These are phyloP conservation scores for Nyssa sinensis DNA, from an alignment of 148 eudicot species.

Conservation along the genomic window DNA sequence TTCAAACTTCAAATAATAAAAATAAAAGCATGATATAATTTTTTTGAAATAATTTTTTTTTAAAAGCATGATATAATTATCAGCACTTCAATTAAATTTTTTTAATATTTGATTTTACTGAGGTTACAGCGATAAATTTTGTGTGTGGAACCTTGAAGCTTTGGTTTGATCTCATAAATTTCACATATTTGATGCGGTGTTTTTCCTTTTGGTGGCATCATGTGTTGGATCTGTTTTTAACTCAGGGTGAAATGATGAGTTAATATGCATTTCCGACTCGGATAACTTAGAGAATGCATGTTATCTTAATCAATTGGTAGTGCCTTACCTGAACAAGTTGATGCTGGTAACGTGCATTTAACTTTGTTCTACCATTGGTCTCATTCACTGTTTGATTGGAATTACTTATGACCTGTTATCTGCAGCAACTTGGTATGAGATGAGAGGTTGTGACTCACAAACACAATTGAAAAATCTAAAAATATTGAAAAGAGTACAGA, in stretches of 20 bases:
- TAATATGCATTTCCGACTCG: not conserved
- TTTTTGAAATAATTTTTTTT: too few species aligned
- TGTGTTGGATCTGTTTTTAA: too few species aligned
- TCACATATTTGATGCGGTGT: not conserved
- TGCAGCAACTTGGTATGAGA: not conserved
- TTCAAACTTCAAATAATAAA: not conserved
- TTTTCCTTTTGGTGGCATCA: not conserved
- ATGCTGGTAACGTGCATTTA: not conserved
- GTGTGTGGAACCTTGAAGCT: not conserved
- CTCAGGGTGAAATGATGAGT: too few species aligned
- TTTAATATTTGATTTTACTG: not conserved
- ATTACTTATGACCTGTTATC: slow-evolving; percentile 1
- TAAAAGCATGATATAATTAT: not conserved
- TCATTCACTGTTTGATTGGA: not conserved
- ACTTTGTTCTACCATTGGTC: not conserved
- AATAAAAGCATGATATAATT: not conserved
- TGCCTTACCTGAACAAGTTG: not conserved
- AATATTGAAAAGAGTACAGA: not conserved
- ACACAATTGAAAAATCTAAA: not conserved
- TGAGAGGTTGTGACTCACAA: not conserved
- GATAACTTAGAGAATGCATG: not conserved
- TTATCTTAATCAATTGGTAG: not conserved
- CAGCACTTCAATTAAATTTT: not conserved
- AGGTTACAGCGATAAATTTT: not conserved
- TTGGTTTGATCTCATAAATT: not conserved